Evolutionary conservation across 352 stramenopile species (phyloP), one percentile per base, ranked within the genome.

Genomic region (Globisporangium nagaii): DNA sequence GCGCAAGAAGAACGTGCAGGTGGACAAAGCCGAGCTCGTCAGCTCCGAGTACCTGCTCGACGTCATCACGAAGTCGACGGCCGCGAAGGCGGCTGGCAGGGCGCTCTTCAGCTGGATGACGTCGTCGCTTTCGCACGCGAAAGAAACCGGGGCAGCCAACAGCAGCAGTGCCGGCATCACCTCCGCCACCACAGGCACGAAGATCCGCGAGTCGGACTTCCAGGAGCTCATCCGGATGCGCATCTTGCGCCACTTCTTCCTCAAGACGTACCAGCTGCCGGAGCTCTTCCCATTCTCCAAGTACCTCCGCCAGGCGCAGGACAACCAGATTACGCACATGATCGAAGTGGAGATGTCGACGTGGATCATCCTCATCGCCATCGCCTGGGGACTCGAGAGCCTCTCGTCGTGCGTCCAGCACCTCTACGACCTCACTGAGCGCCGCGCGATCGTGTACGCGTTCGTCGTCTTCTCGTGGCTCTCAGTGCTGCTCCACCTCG

Each of bases 321-420:
- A 84, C 13, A 87, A 79, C 58, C 76, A 92, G 56, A 88, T 92
- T 51, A 84, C 69, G 15, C 71, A 92, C 56, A 81, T 92, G 69
- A 86, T 92, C 35, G 79, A 92, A 20, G 77, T 92, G 5, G 59
- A 88, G 34, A 69, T 85, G 17, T 79, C 73, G 6, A 86, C 75
- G 62, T 92, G 74, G 77, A 36, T 86, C 4, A 35, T 88, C 5
- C 58, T 88, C 12, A 53, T 88, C 0, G 46, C 56, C 17, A 61
- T 84, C 13, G 72, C 70, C 0, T 88, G 75, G 71, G 53, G 27
- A 0, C 56, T 88, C 49, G 68, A 71, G 36, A 60, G 58, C 0
- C 40, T 60, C 3, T 36, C 69, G 2, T 15, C 6, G 17, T 15
- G 68, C 4, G 25, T 75, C 15, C 1, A 65, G 17, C 11, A 48